phyloP scores from a whole-genome alignment of 2,329 filamentous ascomycete species.

The Ophiobolus disseminans region DNA sequence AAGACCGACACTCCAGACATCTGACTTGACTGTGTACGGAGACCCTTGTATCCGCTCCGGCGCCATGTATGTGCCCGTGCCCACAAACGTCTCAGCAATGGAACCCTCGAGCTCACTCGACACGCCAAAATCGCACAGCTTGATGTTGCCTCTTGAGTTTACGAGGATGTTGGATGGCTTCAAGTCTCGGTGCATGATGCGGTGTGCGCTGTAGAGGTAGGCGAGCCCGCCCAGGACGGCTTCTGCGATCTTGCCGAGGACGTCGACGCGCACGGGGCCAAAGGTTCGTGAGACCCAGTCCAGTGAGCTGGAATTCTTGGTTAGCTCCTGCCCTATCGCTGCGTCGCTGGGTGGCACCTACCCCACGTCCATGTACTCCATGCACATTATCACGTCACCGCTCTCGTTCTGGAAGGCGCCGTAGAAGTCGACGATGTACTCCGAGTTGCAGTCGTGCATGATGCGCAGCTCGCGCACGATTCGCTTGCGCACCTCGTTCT shows the following conservation, averaged over 20 bases:
- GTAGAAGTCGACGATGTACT: constrained; percentile 97
- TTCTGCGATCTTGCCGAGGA: constrained; percentile 96
- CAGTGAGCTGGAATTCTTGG: constrained; percentile 69
- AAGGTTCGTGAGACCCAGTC: constrained; percentile 95
- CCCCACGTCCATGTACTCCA: constrained; percentile 99
- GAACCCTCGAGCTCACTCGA: constrained; percentile 97
- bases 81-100: constrained; percentile 96
- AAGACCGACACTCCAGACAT: constrained; percentile 97
- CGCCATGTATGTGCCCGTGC: constrained; percentile 99
- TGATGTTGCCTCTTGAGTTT: constrained; percentile 93
- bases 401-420: constrained; percentile 96
- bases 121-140: constrained; percentile 98
- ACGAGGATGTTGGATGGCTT: constrained; percentile 98
- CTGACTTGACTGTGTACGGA: constrained; percentile 96
- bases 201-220: constrained; percentile 93
- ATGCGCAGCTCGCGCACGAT: constrained; percentile 98
- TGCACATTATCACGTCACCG: constrained; percentile 98
- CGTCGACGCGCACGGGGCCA: constrained; percentile 92
- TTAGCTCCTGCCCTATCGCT: constrained; percentile 18
- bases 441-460: constrained; percentile 96
- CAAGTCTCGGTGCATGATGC: constrained; percentile 99
- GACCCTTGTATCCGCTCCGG: constrained; percentile 97
- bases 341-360: constrained; percentile 59
- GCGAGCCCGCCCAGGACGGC: constrained; percentile 91
- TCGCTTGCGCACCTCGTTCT: constrained; percentile 94